Conservation (phyloP, 2,329 filamentous ascomycete genomes). For the Verticillium tricorpus region DNA sequence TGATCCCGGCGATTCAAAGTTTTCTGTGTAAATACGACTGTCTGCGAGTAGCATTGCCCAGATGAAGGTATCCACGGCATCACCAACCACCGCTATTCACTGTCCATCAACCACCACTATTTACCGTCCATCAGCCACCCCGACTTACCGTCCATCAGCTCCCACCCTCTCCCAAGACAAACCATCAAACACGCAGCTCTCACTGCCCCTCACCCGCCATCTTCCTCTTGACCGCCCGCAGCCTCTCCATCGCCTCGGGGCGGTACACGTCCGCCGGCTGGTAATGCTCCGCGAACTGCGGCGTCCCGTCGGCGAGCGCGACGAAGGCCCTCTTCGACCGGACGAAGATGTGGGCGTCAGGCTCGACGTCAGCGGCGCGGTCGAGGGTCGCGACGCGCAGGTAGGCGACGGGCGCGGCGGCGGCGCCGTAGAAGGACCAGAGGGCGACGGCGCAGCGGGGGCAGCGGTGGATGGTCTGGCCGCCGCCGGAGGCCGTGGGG, state of each 20-base stretch:
- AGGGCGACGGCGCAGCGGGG: constrained; percentile 34
- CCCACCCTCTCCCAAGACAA: too few species aligned
- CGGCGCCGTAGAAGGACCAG: constrained; percentile 35
- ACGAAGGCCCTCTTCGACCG: constrained; percentile 33
- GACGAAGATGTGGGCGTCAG: constrained; percentile 41
- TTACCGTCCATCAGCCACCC: too few species aligned
- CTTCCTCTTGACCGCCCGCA: constrained; percentile 17
- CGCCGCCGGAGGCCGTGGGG: constrained; percentile 34
- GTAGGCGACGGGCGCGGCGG: constrained; percentile 25
- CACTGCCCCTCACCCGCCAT: constrained; percentile 3
- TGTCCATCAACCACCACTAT: too few species aligned
- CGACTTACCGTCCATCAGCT: too few species aligned
- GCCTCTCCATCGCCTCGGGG: constrained; percentile 25
- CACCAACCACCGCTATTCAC: too few species aligned
- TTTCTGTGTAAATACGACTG: too few species aligned
- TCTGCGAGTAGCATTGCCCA: too few species aligned
- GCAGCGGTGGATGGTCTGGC: constrained; percentile 36
- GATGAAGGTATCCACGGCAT: too few species aligned
- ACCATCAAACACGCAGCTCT: too few species aligned
- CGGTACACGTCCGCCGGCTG: constrained; percentile 25
- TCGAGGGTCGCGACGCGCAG: constrained; percentile 42
- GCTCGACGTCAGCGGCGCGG: constrained; percentile 28
- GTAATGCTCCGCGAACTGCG: constrained; percentile 32
- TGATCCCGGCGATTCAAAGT: too few species aligned
- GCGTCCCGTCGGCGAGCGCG: constrained; percentile 27